Percentiles rank a stretch among this genome's conserved stretches.
These are phyloP conservation scores for Melanogaster broomeanus DNA, from an alignment of 768 basidiomycete species.

Conservation along the genomic window DNA sequence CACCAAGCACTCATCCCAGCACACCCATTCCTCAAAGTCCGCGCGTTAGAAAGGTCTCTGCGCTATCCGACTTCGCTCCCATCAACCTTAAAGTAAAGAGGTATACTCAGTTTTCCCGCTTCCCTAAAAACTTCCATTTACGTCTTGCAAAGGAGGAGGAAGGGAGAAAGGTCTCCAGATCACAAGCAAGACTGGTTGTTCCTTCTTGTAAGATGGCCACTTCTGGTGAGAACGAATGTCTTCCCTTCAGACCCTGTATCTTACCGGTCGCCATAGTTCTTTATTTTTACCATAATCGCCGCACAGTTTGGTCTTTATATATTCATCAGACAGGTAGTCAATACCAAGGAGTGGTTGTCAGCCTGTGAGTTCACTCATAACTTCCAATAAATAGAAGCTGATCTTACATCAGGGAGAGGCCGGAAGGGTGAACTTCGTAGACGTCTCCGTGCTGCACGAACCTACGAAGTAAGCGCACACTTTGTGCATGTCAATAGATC, in stretches of 20 bases:
- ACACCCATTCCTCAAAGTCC: constrained; percentile 31
- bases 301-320: constrained; percentile 87
- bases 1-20: constrained; percentile 22
- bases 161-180: constrained; percentile 31
- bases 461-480: constrained; percentile 59
- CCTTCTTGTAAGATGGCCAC: constrained; percentile 82
- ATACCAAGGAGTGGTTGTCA: constrained; percentile 89
- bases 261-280: constrained; percentile 46
- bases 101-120: constrained; percentile 36
- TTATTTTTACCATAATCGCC: constrained; percentile 84
- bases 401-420: constrained; percentile 69
- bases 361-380: constrained; percentile 60
- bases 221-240: constrained; percentile 55
- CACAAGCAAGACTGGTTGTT: constrained; percentile 74
- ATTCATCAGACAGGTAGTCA: constrained; percentile 87
- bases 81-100: constrained; percentile 82
- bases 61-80: constrained; percentile 87
- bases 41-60: constrained; percentile 78
- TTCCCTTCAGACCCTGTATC: background rate
- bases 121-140: background rate
- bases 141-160: constrained; percentile 37
- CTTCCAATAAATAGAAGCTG: background rate
- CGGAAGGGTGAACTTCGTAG: constrained; percentile 77
- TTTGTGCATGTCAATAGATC: background rate
- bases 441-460: constrained; percentile 69